Base-by-base conservation (phyloP, 495 filamentous ascomycete species). In the Sphaerosporella brunnea region DNA sequence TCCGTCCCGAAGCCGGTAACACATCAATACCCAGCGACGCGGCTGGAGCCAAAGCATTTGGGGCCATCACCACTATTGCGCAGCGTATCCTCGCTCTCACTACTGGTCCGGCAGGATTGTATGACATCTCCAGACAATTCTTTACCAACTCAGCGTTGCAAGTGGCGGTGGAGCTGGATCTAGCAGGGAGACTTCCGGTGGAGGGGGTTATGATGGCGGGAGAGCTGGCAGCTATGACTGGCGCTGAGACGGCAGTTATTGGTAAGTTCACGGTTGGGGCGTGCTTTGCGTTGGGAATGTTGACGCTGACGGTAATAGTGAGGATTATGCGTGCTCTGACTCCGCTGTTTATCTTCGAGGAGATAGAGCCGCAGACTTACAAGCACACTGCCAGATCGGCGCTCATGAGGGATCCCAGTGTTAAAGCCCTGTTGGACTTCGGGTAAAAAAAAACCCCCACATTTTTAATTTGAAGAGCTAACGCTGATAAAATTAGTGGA, bases 291-390 rank as follows among this genome's bases (percentile, higher is more conserved):
- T 15, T 5, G 8, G 19, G 36, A 39, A 16, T 39, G n/a, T 8
- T 34, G 15, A 15, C 5, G 15, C 13, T 39, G 15, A 32, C 36
- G 36, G n/a, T 5, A 39, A 15, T 25, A 44, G 23, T 26, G 7
- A 9, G 40, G 4, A 26, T 44, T 9, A 44, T 44, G 40, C 40
- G 40, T 16, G 18, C 40, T 21, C 23, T 44, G 18, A 44, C 40
- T 9, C 18, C 40, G 9, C 16, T 44, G 9, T 44, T 23, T 20
- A 44, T 44, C 40, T 44, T 44, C 23, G 23, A 21, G 13, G 40
- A 44, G 23, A 21, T 44, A 5, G 9, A 9, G 9, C 40, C 40
- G 13, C 11, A 21, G 13, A 44, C 23, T 7, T 44, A 44, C 16
- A 4, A 9, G 16, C 40, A 44, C 16, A 44, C 40, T 8, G 16